Conservation (phyloP, 1,139 yeast species). For the Suhomyces coccinellae region DNA sequence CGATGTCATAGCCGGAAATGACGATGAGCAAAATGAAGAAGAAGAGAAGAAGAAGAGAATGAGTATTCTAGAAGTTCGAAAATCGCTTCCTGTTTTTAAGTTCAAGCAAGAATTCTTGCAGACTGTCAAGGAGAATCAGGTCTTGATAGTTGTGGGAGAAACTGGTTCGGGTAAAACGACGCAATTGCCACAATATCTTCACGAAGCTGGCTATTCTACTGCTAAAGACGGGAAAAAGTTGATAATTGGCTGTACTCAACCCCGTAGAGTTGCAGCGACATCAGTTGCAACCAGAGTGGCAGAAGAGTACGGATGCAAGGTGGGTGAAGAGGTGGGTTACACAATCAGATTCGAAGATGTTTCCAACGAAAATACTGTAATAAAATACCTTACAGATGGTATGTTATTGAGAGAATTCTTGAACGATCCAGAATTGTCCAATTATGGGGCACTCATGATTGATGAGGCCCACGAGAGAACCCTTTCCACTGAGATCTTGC, state of each 20-base stretch:
- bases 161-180: constrained; percentile 99
- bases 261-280: constrained; percentile 93
- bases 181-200: constrained; percentile 84
- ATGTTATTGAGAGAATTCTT: constrained; percentile 85
- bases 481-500: constrained; percentile 82
- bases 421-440: constrained; percentile 65
- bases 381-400: constrained; percentile 94
- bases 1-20: constrained; percentile 27
- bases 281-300: constrained; percentile 93
- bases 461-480: constrained; percentile 99
- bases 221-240: constrained; percentile 26
- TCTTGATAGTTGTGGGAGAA: constrained; percentile 89
- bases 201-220: constrained; percentile 75
- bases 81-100: constrained; percentile 73
- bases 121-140: constrained; percentile 65
- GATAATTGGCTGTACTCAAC: constrained; percentile 90
- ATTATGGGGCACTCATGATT: constrained; percentile 81
- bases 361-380: constrained; percentile 59
- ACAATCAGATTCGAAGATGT: constrained; percentile 83
- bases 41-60: constrained; percentile 32
- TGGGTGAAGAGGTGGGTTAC: constrained; percentile 87
- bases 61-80: constrained; percentile 50
- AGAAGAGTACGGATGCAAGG: constrained; percentile 68
- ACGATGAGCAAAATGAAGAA: constrained; percentile 24
- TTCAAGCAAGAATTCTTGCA: constrained; percentile 64